These are phyloP conservation scores for Phytomonas sp. DNA, from an alignment of 208 protist genomes.

Conservation along the genomic window DNA sequence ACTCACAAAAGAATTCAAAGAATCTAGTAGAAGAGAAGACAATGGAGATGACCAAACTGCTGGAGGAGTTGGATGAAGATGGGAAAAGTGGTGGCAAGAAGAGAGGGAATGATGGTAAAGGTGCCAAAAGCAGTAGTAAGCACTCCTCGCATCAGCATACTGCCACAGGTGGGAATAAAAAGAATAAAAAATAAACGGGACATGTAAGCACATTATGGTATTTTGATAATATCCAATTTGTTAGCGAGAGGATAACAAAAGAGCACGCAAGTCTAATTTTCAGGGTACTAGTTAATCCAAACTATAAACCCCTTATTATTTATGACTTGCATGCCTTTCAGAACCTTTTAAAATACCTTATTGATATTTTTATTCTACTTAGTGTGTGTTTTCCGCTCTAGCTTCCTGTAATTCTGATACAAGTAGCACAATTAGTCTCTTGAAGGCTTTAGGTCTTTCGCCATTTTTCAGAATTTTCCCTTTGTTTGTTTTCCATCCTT, in stretches of 20 bases:
- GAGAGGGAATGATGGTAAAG: slow-evolving; percentile 16
- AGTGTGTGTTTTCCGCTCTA: not conserved
- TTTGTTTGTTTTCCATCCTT: not conserved
- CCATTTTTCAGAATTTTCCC: not conserved
- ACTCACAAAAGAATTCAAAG: slow-evolving; percentile 9
- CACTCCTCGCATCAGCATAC: slow-evolving; percentile 4
- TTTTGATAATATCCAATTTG: not conserved
- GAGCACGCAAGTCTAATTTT: not conserved
- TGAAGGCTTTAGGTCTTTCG: not conserved
- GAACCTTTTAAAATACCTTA: not conserved
- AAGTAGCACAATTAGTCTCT: not conserved
- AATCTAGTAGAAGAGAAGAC: slow-evolving; percentile 28
- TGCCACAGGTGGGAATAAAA: slow-evolving; percentile 14
- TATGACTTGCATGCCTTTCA: not conserved
- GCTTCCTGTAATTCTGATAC: not conserved
- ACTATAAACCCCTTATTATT: not conserved
- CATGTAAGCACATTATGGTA: slow-evolving; percentile 13
- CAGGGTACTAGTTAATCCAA: slow-evolving; percentile 2
- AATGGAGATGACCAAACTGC: slow-evolving; percentile 43
- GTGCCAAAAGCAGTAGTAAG: slow-evolving; percentile 3
- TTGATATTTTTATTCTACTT: slow-evolving; percentile 1
- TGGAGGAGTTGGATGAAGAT: slow-evolving; percentile 41
- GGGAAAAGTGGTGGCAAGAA: slow-evolving; percentile 19
- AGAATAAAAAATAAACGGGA: slow-evolving; percentile 16
- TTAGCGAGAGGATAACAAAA: slow-evolving; percentile 8